Evolutionary conservation across 1,139 yeast species (phyloP).

Genomic region (Suhomyces bribrorum): DNA sequence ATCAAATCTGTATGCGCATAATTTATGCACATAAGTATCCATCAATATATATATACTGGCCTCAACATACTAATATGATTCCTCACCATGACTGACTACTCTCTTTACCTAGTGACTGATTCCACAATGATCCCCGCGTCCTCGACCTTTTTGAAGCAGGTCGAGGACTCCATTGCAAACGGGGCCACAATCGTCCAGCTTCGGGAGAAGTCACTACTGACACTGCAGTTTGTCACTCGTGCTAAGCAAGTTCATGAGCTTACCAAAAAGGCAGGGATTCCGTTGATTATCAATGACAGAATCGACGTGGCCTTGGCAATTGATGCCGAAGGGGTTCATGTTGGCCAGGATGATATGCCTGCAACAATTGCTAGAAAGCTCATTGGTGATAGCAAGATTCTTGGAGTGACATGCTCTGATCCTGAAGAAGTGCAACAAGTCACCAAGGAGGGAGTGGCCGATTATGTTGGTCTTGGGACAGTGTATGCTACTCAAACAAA

Average conservation of each 20-base stretch:
- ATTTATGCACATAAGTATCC: neutral
- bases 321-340: conserved; percentile 91
- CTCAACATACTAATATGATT: neutral
- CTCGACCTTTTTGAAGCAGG: conserved; percentile 58
- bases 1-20: neutral
- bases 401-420: conserved; percentile 77
- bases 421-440: conserved; percentile 60
- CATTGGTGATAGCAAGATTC: conserved; percentile 70
- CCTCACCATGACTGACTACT: conserved; percentile 47
- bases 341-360: conserved; percentile 90
- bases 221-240: conserved; percentile 63
- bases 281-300: conserved; percentile 84
- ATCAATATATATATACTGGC: neutral
- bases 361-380: conserved; percentile 59
- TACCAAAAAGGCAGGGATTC: conserved; percentile 62
- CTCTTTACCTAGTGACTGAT: conserved; percentile 80
- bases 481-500: conserved; percentile 77
- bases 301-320: conserved; percentile 88
- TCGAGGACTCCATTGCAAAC: conserved; percentile 59
- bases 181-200: conserved; percentile 85
- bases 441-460: conserved; percentile 56
- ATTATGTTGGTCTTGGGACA: conserved; percentile 87
- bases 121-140: conserved; percentile 72
- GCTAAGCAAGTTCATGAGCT: conserved; percentile 64
- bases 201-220: conserved; percentile 75